phyloP scores from a whole-genome alignment of 305 asterid genomes.

The Salvia sclarea region DNA sequence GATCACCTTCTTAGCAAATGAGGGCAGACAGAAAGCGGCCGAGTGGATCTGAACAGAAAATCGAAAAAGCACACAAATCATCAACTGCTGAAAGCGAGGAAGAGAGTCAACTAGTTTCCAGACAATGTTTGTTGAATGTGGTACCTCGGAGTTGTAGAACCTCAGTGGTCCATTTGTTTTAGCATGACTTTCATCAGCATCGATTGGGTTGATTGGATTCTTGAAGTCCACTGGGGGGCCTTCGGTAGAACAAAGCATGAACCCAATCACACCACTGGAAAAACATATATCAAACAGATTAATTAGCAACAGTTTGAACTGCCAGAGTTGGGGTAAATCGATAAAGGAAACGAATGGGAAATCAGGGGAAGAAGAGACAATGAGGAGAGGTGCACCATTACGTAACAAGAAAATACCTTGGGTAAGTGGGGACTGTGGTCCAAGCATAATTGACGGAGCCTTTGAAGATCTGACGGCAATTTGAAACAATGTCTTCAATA shows the following conservation, averaged over 20 bases:
- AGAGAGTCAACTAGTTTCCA: not conserved
- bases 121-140: not conserved
- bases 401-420: conserved; percentile 52
- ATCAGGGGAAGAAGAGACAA: not conserved
- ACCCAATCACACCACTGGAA: conserved; percentile 52
- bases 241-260: conserved; percentile 54
- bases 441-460: conserved; percentile 98
- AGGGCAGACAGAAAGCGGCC: conserved; percentile 91
- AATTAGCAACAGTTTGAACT: conserved; percentile 8
- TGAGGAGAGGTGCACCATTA: not conserved
- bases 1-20: conserved; percentile 84
- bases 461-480: conserved; percentile 90
- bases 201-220: conserved; percentile 45
- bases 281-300: not conserved
- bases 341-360: not conserved
- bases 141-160: conserved; percentile 56
- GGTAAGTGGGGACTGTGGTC: conserved; percentile 98
- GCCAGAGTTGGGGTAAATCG: not conserved
- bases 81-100: not conserved
- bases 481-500: conserved; percentile 77
- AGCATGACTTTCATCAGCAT: conserved; percentile 44
- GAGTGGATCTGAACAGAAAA: conserved; percentile 61
- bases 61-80: not conserved
- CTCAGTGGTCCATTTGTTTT: conserved; percentile 42
- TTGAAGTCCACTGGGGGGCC: conserved; percentile 47